Conservation (phyloP, 192 early-diverging fungal species). For the Coemansia sp. region DNA sequence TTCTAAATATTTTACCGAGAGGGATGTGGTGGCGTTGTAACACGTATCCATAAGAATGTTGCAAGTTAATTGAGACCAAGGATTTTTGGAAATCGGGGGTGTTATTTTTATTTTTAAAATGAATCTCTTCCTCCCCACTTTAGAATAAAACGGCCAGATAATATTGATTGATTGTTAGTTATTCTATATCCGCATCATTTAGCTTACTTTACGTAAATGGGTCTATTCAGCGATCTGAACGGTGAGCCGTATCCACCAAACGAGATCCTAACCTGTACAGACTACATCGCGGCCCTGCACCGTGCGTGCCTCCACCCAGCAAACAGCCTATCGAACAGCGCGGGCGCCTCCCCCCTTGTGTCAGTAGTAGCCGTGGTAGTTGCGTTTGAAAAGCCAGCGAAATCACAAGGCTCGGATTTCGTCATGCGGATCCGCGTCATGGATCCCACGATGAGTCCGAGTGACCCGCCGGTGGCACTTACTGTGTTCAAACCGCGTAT, state of each 20-base stretch:
- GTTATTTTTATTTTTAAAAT: neutral
- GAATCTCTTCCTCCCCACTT: neutral
- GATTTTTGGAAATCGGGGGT: too few species aligned
- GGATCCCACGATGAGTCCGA: slow-evolving; percentile 14
- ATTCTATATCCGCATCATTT: too few species aligned
- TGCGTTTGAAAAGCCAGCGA: neutral
- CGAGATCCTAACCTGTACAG: neutral
- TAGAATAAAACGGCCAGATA: too few species aligned
- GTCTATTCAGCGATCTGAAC: neutral
- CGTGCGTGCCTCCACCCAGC: slow-evolving; percentile 6
- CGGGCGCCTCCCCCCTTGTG: neutral
- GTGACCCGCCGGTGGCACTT: neutral
- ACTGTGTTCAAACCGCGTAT: slow-evolving; percentile 10
- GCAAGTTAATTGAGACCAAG: neutral
- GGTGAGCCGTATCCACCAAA: neutral
- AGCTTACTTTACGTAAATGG: too few species aligned
- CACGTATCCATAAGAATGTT: neutral
- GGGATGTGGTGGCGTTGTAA: too few species aligned
- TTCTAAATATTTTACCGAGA: neutral
- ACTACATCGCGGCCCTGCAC: neutral
- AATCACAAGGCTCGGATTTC: slow-evolving; percentile 12
- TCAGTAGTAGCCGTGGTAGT: slow-evolving; percentile 8
- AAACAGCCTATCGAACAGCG: neutral
- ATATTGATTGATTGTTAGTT: too few species aligned
- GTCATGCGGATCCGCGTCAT: slow-evolving; percentile 9